Base-by-base conservation (phyloP, 108 stramenopile genomes). In the Chaetoceros muelleri region DNA sequence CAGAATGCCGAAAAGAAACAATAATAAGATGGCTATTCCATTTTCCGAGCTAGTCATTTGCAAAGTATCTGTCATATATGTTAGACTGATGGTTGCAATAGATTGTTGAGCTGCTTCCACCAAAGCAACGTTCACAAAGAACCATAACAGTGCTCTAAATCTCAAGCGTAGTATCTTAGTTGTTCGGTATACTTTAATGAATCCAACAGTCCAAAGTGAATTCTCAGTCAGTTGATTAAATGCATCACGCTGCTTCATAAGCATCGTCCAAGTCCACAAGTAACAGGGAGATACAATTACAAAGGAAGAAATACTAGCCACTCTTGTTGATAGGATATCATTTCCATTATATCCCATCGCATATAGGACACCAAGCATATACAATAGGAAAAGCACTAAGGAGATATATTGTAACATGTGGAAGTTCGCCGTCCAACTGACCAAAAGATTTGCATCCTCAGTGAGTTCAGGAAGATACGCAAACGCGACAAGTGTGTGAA, bases 401-500 rank as follows among this genome's bases (percentile, higher is more conserved):
- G 77, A 66, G 20, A 19, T 46, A 59, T 67, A 90, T 18, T 64
- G 67, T 22, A 65, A 46, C 13, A 85, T 71, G 18, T 79, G 80
- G 60, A 82, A 85, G 18, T 57, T 68, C 17, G 76, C 64, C 20
- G 78, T 80, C 26, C 69, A 78, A 45, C 65, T 52, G 50, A 69
- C 73, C 23, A 90, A 44, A 24, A 67, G 52, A 45, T 72, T 34
- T 46, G 80, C 75, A 47, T 73, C 58, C 2, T 69, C 47, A 3
- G 72, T 81, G 46, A 90, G 69, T 62, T 90, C 88, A 7, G 88
- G 88, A 0, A 90, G 62, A 54, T 90, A 90, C 0, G 88, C 82
- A 69, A 71, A 79, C 17, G 71, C 47, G 22, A 85, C 62, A n/a
- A 74, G 52, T 13, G 68, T 75, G 52, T 85, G 84, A 24, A 75